phyloP scores from a whole-genome alignment of 495 filamentous ascomycete species.

The Aspergillus wentii region DNA sequence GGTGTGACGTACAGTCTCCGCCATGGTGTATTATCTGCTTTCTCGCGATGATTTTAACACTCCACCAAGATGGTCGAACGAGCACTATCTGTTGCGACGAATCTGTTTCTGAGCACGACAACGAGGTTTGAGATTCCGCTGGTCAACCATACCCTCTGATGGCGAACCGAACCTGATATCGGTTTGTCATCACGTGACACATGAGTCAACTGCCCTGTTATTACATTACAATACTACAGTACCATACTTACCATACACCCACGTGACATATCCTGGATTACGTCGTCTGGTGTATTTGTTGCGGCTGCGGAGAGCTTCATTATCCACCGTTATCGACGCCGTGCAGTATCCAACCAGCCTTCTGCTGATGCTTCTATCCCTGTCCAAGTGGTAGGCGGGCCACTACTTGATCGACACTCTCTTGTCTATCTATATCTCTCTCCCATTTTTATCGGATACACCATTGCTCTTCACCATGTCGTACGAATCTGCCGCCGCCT shows the following conservation, averaged over 20 bases:
- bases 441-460: conserved; percentile 7
- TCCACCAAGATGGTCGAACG: conserved; percentile 10
- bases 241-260: neutral
- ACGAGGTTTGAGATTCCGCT: too few relatives aligned
- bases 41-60: too few relatives aligned
- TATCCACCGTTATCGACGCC: conserved; percentile 4
- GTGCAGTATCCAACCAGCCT: neutral
- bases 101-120: conserved; percentile 10
- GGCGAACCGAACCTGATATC: conserved; percentile 39
- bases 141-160: too few relatives aligned
- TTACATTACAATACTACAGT: conserved; percentile 6
- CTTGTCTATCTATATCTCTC: conserved; percentile 5
- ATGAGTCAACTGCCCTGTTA: conserved; percentile 13
- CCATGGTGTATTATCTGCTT: conserved; percentile 22
- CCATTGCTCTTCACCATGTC: conserved; percentile 25
- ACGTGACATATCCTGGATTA: conserved; percentile 12
- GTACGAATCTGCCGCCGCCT: conserved; percentile 23
- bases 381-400: conserved; percentile 34
- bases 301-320: neutral
- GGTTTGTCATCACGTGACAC: conserved; percentile 21
- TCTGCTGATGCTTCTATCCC: conserved; percentile 19
- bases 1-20: conserved; percentile 51
- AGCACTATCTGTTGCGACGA: conserved; percentile 4
- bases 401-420: conserved; percentile 22
- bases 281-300: conserved; percentile 3